A percentile compares a stretch with the other conserved stretches of the same genome.
Evolutionary conservation across 2,329 filamentous ascomycete species (phyloP).

Genomic region (Fusarium buxicola): DNA sequence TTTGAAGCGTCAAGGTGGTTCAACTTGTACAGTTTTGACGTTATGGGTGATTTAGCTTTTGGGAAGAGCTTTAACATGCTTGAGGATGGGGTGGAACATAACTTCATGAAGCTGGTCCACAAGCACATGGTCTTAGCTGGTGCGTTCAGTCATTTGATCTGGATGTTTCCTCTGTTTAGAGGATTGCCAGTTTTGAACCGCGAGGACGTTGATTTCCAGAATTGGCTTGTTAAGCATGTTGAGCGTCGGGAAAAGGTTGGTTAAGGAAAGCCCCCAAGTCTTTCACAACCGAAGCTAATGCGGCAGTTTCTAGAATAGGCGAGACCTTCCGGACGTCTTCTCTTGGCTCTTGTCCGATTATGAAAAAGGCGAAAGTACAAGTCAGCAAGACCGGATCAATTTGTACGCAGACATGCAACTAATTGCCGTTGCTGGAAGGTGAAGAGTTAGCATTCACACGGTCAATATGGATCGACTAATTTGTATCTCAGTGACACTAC

Average conservation of each 20-base stretch:
- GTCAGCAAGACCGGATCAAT: background rate
- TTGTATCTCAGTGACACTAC: constrained; percentile 30
- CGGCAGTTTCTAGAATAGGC: constrained; percentile 1
- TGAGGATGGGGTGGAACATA: background rate
- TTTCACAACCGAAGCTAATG: background rate
- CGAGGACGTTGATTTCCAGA: background rate
- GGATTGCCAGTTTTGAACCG: constrained; percentile 4
- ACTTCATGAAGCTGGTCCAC: constrained; percentile 14
- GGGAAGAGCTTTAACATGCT: constrained; percentile 32
- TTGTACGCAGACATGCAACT: constrained; percentile 9
- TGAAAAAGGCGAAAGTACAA: background rate
- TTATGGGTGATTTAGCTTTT: constrained; percentile 33
- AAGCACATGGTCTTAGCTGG: background rate
- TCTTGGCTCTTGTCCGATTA: constrained; percentile 17
- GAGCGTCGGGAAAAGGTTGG: constrained; percentile 8
- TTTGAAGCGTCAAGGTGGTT: constrained; percentile 16
- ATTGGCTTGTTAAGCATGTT: background rate
- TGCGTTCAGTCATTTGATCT: background rate
- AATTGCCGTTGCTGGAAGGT: constrained; percentile 14
- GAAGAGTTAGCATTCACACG: background rate
- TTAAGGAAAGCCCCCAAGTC: too few relatives aligned
- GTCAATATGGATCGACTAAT: background rate
- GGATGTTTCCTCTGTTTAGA: constrained; percentile 6
- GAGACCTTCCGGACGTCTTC: constrained; percentile 15
- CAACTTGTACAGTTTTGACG: constrained; percentile 31